Base-by-base conservation (phyloP, 23 red algal species). In the Agarophyton chilense region DNA sequence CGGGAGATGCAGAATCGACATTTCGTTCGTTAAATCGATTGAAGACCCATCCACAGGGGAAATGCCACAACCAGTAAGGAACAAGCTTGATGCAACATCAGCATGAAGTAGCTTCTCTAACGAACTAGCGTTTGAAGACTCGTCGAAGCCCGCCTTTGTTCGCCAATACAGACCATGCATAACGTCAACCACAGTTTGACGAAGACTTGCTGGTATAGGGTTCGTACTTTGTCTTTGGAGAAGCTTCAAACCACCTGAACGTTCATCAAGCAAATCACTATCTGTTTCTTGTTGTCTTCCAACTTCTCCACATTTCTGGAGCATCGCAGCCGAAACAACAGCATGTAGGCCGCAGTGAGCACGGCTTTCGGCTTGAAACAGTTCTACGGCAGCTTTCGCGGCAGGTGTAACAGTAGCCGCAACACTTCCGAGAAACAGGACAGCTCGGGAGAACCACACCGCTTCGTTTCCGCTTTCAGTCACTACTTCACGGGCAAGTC, bases 381-480 rank as follows among this genome's bases (percentile, higher is more conserved):
- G 77, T 76, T 91, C 88, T 44, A 72, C 88, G 1, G 77, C 88
- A 43, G 88, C 88, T 82, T 91, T 91, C 39, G 88, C 88, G 53
- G 88, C 88, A 72, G 88, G 88, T 47, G 76, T 91, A 9, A 91
- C 88, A 10, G 88, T 91, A 10, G 74, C 76, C 2, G 88, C 88
- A 31, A 63, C 88, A 25, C 41, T 47, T 40, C 76, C 77, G 4
- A 91, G 76, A 81, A 57, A 72, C 10, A 74, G 56, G 19, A 21
- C 79, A 13, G 88, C 76, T 28, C 76, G 52, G n/a, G 88, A 72
- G 57, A 91, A 91, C 88, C 88, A 91, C 22, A 43, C 70, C 7
- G 88, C 88, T 56, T 91, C 74, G 6, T 51, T 81, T 29, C 88
- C 88, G 56, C 76, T 81, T 42, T 82, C 61, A 4, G 78, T 78